Evolutionary conservation across 202 grass and related monocot species (phyloP), one percentile per base, ranked within the genome.

Genomic region (Digitaria exilis): DNA sequence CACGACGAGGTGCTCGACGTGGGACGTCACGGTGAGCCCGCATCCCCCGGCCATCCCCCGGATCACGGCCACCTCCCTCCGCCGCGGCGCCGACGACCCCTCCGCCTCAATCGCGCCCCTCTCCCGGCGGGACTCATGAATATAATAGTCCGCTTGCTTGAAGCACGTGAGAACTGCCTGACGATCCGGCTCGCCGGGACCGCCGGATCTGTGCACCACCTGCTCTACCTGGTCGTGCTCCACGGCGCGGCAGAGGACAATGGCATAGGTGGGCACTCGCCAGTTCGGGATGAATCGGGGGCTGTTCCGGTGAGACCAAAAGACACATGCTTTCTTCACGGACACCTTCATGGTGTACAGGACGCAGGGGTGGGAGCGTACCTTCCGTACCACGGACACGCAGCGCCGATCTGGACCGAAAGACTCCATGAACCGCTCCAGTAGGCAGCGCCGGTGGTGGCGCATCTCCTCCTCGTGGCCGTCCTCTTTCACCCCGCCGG

Each of bases 41-140:
- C 56, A 8, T 5, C 56, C 74, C 39, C 25, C 74, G 24, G 73
- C 37, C 37, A 77, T 19, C 41, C 6, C 55, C 16, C 55, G 56
- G 56, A 62, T 62, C 39, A 77, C 39, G 16, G 56, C 74, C 56
- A 77, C 74, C 56, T 77, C 74, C 37, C 2, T 62, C 74, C 24
- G 30, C 4, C 24, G 30, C 4, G 37, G 73, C 35, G 16, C 37
- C 35, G 73, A 4, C 15, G 73, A 76, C 24, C 73, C 55, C 55
- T 60, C 73, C 22, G 11, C 60, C 22, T n/a, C 22, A 44, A 61
- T 28, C 35, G 12, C 6, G 2, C 22, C 7, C 73, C 13, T 76
- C 54, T 61, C 55, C 22, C 73, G 55, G 54, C 0, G 6, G 24
- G 17, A 24, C 37, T 76, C 73, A 7, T 28, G 35, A 0, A 61